Evolutionary conservation across 371 early-diverging fungal genomes (phyloP), one percentile per base, ranked within the genome.

Genomic region (Mucor sp.): DNA sequence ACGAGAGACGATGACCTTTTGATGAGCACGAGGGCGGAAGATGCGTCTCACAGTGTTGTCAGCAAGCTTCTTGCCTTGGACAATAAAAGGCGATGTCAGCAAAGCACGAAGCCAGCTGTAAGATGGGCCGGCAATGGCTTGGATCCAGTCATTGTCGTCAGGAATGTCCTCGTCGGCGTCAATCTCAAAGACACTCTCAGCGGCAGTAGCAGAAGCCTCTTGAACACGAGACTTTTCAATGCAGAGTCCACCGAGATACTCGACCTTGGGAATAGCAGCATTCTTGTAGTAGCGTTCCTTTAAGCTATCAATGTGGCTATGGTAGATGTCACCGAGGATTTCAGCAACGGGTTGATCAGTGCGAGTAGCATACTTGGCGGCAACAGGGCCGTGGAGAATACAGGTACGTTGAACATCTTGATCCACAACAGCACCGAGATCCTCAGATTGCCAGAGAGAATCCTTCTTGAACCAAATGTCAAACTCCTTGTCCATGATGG

Each of bases 381-480:
- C 96, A 12, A 95, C 89, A 56, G 98, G 98, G 55, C 98, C 98
- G 70, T 97, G 98, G 58, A 97, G 85, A 69, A 97, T 95, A 78
- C 94, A 93, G n/a, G 94, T 94, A 71, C 98, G 89, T 64, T 90
- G 90, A 23, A 94, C 92, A 80, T 97, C 98, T 75, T 93, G 91
- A 67, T 85, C 96, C 1, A 93, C 92, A 56, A 97, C 93, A 33
- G 98, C 96, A 48, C 91, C 91, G 11, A 97, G 78, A 67, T 95
- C 93, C 81, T 97, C 98, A 5, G 94, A 87, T 81, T 97, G 98
- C 97, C 98, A 97, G 61, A 97, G 84, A 30, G 94, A 94, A 78
- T 97, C 98, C 90, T 97, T 97, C 89, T 97, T 96, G 85, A 96
- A 90, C 95, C 95, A 94, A 58, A 90, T 85, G 75, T 95, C 95